phyloP scores from a whole-genome alignment of 306 rosid species.

The Gillenia trifoliata region DNA sequence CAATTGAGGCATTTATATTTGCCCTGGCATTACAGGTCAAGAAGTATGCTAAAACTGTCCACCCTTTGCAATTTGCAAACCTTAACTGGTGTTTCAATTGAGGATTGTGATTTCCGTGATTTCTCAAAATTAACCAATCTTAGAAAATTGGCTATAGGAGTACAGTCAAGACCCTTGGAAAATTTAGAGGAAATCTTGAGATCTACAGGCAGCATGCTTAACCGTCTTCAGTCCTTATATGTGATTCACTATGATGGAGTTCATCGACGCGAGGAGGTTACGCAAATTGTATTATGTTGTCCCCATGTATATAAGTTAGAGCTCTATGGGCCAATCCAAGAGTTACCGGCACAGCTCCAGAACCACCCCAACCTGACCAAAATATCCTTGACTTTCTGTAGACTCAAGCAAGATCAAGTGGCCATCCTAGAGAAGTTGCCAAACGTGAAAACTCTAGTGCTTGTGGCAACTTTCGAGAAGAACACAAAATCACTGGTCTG shows the following conservation, averaged over 20 bases:
- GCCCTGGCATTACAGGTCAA: slow-evolving; percentile 3
- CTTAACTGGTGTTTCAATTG: slow-evolving; percentile 28
- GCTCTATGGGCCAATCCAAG: fast-evolving
- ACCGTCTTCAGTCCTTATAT: too few relatives aligned
- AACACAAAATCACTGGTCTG: slow-evolving; percentile 26
- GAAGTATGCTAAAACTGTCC: slow-evolving; percentile 17
- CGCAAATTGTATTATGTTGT: too few relatives aligned
- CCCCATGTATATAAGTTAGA: too few relatives aligned
- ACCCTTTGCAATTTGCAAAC: slow-evolving; percentile 38
- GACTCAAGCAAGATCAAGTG: slow-evolving; percentile 21
- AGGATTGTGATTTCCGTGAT: slow-evolving; percentile 30
- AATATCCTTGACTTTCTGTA: slow-evolving; percentile 27
- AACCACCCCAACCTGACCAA: slow-evolving; percentile 31
- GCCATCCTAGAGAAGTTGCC: slow-evolving; percentile 35
- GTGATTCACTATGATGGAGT: too few relatives aligned
- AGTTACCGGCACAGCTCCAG: slow-evolving; percentile 9
- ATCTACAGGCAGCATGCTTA: too few relatives aligned
- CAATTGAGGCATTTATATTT: slow-evolving; percentile 4
- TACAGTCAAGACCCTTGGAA: too few relatives aligned
- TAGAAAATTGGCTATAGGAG: slow-evolving; percentile 29
- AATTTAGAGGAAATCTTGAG: too few relatives aligned
- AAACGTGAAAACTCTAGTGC: slow-evolving; percentile 29
- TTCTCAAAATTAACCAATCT: slow-evolving; percentile 33
- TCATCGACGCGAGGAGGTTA: too few relatives aligned
- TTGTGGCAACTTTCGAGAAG: background rate